phyloP scores from a whole-genome alignment of 257 asterid species.

The Solanum microdontum region DNA sequence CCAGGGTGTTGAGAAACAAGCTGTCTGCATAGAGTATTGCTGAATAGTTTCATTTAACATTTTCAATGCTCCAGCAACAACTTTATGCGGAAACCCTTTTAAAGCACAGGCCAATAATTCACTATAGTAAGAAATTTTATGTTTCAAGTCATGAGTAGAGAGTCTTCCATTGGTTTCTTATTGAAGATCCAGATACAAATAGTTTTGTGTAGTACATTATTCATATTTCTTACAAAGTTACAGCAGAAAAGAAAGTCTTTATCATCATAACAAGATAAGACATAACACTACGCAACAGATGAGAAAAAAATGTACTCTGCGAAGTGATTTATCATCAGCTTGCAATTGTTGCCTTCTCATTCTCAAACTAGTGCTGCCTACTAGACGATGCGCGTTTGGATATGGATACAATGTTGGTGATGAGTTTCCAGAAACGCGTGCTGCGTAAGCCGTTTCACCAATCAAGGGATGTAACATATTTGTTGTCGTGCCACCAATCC shows the following conservation, averaged over 20 bases:
- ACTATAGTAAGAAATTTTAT: too few species aligned
- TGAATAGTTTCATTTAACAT: too few species aligned
- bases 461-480: conserved; percentile 25
- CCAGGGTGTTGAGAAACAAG: neutral
- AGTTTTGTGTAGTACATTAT: neutral
- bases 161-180: neutral
- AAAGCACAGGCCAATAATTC: too few species aligned
- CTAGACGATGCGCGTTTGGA: conserved; percentile 33
- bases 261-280: conserved; percentile 43
- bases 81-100: too few species aligned
- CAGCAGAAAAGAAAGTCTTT: neutral
- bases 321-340: conserved; percentile 49
- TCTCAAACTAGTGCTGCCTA: conserved; percentile 33
- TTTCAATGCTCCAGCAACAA: too few species aligned
- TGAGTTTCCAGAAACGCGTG: conserved; percentile 29
- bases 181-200: neutral
- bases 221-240: neutral
- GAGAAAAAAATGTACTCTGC: conserved; percentile 47
- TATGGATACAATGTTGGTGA: conserved; percentile 4
- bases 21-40: too few species aligned
- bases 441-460: conserved; percentile 44
- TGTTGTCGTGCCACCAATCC: conserved; percentile 2
- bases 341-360: conserved; percentile 32
- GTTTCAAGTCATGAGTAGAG: neutral
- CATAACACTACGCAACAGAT: conserved; percentile 47